A percentile compares a stretch with the other conserved stretches of the same genome.
Conservation (phyloP, 2,329 filamentous ascomycete genomes). For the Curvularia lunata region DNA sequence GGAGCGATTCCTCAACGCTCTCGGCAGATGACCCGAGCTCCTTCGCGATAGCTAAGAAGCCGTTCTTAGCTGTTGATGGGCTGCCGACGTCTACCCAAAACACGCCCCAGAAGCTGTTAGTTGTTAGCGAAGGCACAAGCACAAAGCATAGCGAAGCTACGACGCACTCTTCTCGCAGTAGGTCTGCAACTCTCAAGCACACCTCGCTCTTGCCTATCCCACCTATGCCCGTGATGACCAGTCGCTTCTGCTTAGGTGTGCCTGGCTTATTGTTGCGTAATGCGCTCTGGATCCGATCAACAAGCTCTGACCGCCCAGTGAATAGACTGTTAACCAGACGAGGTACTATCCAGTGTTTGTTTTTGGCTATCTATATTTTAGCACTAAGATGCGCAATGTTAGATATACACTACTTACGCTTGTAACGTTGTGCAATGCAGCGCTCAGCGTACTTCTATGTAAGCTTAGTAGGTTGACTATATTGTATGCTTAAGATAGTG, state of each 20-base stretch:
- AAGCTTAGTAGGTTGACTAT: not conserved
- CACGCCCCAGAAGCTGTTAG: constrained; percentile 40
- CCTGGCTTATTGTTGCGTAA: not conserved
- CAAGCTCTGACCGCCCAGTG: not conserved
- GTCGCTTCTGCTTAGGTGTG: constrained; percentile 9
- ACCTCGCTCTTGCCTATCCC: constrained; percentile 45
- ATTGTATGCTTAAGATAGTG: not conserved
- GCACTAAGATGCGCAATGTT: not conserved
- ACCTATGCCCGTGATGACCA: constrained; percentile 40
- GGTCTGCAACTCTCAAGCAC: constrained; percentile 33
- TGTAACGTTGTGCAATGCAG: not conserved
- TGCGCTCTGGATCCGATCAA: not conserved
- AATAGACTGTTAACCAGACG: not conserved
- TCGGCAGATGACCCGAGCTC: not conserved
- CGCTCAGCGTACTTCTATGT: not conserved
- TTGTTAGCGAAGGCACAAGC: constrained; percentile 11
- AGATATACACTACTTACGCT: not conserved
- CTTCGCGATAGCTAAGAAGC: constrained; percentile 33
- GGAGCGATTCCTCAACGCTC: not conserved
- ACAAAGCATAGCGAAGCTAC: not conserved
- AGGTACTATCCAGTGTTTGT: not conserved
- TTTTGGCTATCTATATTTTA: not conserved
- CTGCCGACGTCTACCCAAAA: constrained; percentile 44
- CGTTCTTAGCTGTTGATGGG: constrained; percentile 23
- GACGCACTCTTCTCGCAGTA: constrained; percentile 30